Conservation (phyloP, 2,329 filamentous ascomycete species). For the Claviceps citrina region DNA sequence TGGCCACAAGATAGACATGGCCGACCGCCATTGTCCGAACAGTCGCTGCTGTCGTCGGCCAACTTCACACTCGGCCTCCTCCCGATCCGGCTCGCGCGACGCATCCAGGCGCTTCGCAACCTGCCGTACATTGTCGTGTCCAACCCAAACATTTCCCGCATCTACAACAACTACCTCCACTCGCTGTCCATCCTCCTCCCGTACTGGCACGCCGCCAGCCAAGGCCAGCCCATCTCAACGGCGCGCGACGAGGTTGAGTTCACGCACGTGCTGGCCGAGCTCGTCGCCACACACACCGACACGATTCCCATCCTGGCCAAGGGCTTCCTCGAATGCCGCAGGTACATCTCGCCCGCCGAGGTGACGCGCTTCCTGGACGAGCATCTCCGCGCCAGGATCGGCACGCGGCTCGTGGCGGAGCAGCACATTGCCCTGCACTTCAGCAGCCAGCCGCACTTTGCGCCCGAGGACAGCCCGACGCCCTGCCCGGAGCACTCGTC, state of each 20-base stretch:
- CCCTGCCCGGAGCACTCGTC: conserved; percentile 39
- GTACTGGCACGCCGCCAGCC: conserved; percentile 42
- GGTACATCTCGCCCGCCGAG: conserved; percentile 68
- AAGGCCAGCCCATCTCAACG: conserved; percentile 30
- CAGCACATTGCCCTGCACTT: conserved; percentile 88
- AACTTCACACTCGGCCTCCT: conserved; percentile 92
- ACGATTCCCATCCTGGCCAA: conserved; percentile 86
- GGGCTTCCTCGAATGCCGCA: conserved; percentile 83
- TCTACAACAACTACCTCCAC: conserved; percentile 93
- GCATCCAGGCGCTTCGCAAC: conserved; percentile 83
- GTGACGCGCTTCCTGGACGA: conserved; percentile 90
- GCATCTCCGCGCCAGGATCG: conserved; percentile 84
- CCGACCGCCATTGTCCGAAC: conserved; percentile 65
- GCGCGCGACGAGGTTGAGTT: conserved; percentile 82
- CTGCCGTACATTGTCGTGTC: conserved; percentile 95
- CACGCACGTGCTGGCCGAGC: conserved; percentile 79
- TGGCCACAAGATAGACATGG: conserved; percentile 44
- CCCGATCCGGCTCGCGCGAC: conserved; percentile 80
- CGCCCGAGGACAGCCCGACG: conserved; percentile 34
- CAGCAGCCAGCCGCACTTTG: conserved; percentile 52
- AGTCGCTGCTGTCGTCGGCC: conserved; percentile 72
- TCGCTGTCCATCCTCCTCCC: conserved; percentile 81
- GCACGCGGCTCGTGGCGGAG: conserved; percentile 84
- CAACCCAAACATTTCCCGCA: conserved; percentile 87
- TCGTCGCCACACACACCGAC: conserved; percentile 88